These are phyloP conservation scores for Tremella fuciformis DNA, from an alignment of 768 basidiomycete species.

Conservation along the genomic window DNA sequence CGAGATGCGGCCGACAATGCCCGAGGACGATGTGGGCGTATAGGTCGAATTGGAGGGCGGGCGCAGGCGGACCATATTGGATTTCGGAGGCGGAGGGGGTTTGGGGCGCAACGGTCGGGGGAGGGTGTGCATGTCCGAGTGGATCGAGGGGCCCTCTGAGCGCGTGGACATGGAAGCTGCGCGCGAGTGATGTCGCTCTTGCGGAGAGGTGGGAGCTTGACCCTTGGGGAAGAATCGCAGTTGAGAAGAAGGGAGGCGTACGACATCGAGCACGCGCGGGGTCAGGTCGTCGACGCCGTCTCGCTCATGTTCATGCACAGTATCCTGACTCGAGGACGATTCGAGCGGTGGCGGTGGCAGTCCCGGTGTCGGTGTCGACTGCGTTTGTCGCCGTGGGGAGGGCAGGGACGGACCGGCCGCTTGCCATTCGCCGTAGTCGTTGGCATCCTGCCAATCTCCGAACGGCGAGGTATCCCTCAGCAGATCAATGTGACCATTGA, in stretches of 20 bases:
- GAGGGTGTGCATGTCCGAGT: slow-evolving; percentile 10
- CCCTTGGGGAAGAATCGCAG: slow-evolving; percentile 42
- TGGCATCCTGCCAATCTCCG: not conserved
- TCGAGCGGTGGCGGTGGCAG: not conserved
- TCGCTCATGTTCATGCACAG: not conserved
- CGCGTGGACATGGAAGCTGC: not conserved
- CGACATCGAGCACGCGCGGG: slow-evolving; percentile 33
- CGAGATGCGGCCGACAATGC: slow-evolving; percentile 23
- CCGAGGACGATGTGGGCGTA: not conserved
- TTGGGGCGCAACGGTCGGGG: not conserved
- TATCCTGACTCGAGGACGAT: not conserved
- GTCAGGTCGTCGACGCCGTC: not conserved
- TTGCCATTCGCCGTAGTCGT: slow-evolving; percentile 2
- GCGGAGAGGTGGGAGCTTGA: slow-evolving; percentile 14
- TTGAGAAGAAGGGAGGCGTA: slow-evolving; percentile 38
- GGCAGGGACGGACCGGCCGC: slow-evolving; percentile 2
- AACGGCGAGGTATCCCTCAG: not conserved
- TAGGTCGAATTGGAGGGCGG: slow-evolving; percentile 10
- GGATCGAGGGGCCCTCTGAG: slow-evolving; percentile 10
- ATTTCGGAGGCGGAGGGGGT: slow-evolving; percentile 14
- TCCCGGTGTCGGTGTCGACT: too few relatives aligned
- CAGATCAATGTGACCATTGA: not conserved
- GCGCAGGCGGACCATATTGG: slow-evolving; percentile 27
- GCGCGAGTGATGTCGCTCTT: not conserved
- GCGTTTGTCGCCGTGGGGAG: not conserved